Base-by-base conservation (phyloP, 2,329 filamentous ascomycete species). In the Neospermospora avenae region DNA sequence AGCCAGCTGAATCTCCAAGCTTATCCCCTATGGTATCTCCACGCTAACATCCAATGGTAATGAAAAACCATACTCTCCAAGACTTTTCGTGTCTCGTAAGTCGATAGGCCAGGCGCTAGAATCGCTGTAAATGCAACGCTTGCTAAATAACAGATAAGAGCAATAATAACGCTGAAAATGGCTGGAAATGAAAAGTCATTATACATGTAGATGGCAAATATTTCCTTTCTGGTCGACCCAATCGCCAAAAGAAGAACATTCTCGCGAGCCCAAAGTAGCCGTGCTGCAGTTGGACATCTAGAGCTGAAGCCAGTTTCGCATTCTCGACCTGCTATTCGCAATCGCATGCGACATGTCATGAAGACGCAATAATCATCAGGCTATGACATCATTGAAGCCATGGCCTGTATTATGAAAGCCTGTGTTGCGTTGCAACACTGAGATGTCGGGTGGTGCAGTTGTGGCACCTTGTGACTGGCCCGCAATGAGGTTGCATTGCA, bases 381-480 rank as follows among this genome's bases (percentile, higher is more conserved):
- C 24, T 14, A 42, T 55, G 39, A 55, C 31, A 25, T 55, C 53
- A 55, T 46, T 55, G 53, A 55, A 55, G 51, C 51, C 37, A 16
- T 34, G 31, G 4, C 8, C 5, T 37, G 31, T 28, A 51, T 51
- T 28, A 18, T 18, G 18, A 18, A 34, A 1, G 6, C 14, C 11
- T 5, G 34, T 22, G 28, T 31, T 20, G 28, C 7, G n/a, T 20
- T 24, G 20, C 25, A 35, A 39, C 39, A 55, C 31, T 44, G 20
- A n/a, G n/a, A 13, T 20, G 18, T 1, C 5, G 13, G 1, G 11
- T 20, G 53, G 53, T 45, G 37, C 28, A 44, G 41, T 28, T 55
- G 53, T 55, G 53, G 39, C 53, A 16, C 10, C 24, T 24, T 45
- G 16, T 55, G 25, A 55, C 20, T 55, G 53, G 53, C 22, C n/a